Conservation (phyloP, 75 land plant genomes). For the Selaginella moellendorffii region DNA sequence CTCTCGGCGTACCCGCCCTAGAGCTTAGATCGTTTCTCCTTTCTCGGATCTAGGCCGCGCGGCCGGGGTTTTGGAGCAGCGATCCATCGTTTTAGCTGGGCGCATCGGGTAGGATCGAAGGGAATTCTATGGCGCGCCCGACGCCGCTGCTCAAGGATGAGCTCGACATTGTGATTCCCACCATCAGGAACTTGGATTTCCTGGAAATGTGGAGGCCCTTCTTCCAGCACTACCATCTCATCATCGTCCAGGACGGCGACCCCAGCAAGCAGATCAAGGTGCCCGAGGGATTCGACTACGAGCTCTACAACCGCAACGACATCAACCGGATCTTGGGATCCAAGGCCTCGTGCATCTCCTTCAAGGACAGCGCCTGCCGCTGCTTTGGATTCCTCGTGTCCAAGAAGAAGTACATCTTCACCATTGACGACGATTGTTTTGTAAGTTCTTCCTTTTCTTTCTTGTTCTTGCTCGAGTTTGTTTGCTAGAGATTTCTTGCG, state of each 20-base stretch:
- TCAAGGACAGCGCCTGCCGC: constrained; percentile 82
- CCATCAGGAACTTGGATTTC: neutral
- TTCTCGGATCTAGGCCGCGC: no score
- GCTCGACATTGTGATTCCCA: neutral
- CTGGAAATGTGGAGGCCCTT: constrained; percentile 24
- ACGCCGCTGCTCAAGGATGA: constrained; percentile 8
- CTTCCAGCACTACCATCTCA: constrained; percentile 69
- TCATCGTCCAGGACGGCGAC: constrained; percentile 82
- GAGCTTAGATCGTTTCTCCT: no score
- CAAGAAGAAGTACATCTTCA: constrained; percentile 76
- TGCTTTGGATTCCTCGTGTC: constrained; percentile 76
- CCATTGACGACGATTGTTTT: constrained; percentile 80
- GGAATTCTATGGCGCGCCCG: constrained; percentile 17
- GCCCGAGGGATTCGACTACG: constrained; percentile 72
- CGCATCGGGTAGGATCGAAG: no score
- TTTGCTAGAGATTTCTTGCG: no score
- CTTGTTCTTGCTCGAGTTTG: neutral
- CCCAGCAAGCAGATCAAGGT: constrained; percentile 55
- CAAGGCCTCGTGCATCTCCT: constrained; percentile 69
- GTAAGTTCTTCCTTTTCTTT: constrained; percentile 20
- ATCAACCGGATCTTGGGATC: constrained; percentile 65
- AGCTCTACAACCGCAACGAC: constrained; percentile 65
- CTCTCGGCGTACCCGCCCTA: no score
- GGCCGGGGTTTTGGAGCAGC: no score
- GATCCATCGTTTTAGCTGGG: no score